Percentiles rank a stretch among this genome's conserved stretches.
Evolutionary conservation across 495 filamentous ascomycete genomes (phyloP).

Genomic region (Astrocystis sublimbata): DNA sequence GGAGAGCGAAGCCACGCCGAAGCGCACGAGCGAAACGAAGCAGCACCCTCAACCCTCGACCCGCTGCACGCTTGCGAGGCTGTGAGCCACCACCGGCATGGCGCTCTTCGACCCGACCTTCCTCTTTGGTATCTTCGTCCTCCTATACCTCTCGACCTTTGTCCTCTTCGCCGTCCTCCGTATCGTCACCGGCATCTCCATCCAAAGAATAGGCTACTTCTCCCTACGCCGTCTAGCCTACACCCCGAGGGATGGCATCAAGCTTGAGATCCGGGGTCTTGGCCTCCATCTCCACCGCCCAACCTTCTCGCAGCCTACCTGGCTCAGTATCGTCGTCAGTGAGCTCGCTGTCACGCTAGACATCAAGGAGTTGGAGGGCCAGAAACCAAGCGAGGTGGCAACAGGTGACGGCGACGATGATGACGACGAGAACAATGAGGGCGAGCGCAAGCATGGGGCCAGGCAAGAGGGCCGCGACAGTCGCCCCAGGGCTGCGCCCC

Average conservation of each 20-base stretch:
- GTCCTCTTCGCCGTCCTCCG: slow-evolving; percentile 91
- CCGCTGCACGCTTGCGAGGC: slow-evolving; percentile 20
- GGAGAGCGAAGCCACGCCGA: background rate
- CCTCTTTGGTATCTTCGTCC: slow-evolving; percentile 75
- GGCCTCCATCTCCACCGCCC: slow-evolving; percentile 87
- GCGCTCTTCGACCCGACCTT: slow-evolving; percentile 69
- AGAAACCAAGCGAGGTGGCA: slow-evolving; percentile 32
- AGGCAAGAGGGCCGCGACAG: slow-evolving; percentile 17
- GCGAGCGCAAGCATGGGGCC: too few species aligned
- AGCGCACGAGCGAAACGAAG: slow-evolving; percentile 27
- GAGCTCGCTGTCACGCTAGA: slow-evolving; percentile 85
- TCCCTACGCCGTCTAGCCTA: slow-evolving; percentile 88
- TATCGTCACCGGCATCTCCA: slow-evolving; percentile 90
- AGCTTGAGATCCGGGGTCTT: slow-evolving; percentile 85
- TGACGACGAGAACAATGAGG: too few species aligned
- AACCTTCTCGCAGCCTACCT: slow-evolving; percentile 95
- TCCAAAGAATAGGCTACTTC: slow-evolving; percentile 90
- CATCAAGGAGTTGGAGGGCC: slow-evolving; percentile 59
- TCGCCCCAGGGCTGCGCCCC: slow-evolving; percentile 21
- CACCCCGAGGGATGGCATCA: slow-evolving; percentile 79
- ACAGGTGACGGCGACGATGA: slow-evolving; percentile 29
- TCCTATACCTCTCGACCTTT: slow-evolving; percentile 89
- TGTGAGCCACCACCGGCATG: slow-evolving; percentile 37
- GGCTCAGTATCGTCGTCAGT: slow-evolving; percentile 84
- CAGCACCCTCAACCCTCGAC: slow-evolving; percentile 31